Evolutionary conservation across 2,329 filamentous ascomycete species (phyloP).

Genomic region (Aspergillus sp.): DNA sequence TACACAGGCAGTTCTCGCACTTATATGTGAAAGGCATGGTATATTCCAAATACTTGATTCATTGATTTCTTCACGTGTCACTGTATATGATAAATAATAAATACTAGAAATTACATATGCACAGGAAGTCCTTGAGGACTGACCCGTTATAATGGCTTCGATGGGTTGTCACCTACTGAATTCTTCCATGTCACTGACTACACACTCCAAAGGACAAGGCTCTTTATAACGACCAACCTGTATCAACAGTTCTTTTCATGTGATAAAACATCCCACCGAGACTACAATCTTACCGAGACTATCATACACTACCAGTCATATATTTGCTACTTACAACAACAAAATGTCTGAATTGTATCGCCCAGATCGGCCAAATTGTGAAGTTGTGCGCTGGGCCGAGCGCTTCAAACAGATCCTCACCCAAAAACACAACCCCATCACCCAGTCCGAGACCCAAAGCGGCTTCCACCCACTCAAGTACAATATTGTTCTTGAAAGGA

Average conservation of each 20-base stretch:
- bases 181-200: background rate
- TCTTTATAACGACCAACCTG: background rate
- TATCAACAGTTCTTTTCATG: background rate
- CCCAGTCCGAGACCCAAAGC: no score
- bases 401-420: no score
- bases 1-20: background rate
- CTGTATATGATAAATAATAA: background rate
- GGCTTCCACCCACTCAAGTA: no score
- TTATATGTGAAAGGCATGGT: background rate
- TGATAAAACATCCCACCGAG: no score
- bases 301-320: no score
- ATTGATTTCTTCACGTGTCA: background rate
- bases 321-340: no score
- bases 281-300: no score
- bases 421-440: no score
- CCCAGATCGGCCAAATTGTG: no score
- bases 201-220: background rate
- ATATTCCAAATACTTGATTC: background rate
- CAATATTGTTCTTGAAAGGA: no score
- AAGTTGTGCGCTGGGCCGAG: no score
- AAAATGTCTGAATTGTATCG: no score
- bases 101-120: background rate
- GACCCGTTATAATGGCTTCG: background rate
- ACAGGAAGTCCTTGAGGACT: background rate
- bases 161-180: background rate